These are phyloP conservation scores for Hibiscus trionum DNA, from an alignment of 345 rosid species.

Conservation along the genomic window DNA sequence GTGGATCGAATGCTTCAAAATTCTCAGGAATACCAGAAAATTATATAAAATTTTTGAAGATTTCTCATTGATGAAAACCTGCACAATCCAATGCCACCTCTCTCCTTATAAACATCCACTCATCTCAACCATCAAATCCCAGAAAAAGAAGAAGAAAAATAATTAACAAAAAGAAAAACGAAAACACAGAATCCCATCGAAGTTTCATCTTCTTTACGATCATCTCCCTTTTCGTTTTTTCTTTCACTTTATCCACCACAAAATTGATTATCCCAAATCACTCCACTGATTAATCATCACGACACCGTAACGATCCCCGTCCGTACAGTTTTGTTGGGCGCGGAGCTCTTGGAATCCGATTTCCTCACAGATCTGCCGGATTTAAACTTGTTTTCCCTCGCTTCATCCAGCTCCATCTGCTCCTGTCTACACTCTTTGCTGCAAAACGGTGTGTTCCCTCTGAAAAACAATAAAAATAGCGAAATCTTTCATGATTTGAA, in stretches of 20 bases:
- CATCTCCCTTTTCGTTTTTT: not conserved
- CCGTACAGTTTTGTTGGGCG: conserved; percentile 33
- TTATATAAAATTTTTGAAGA: too few relatives aligned
- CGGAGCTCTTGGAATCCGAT: conserved; percentile 31
- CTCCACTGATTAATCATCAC: not conserved
- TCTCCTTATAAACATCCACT: not conserved
- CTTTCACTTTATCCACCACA: not conserved
- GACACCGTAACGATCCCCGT: conserved; percentile 46
- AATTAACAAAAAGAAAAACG: not conserved
- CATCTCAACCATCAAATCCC: not conserved
- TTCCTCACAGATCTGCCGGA: conserved; percentile 47
- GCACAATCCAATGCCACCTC: too few relatives aligned
- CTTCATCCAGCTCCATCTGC: conserved; percentile 65
- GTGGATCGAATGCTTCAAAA: too few relatives aligned
- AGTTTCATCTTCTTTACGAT: not conserved
- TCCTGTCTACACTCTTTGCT: conserved; percentile 81
- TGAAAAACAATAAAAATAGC: conserved; percentile 14
- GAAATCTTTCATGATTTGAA: not conserved
- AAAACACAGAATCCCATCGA: not conserved
- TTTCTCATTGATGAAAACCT: too few relatives aligned
- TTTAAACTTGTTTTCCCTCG: conserved; percentile 41
- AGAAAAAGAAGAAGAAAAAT: not conserved
- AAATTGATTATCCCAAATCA: not conserved
- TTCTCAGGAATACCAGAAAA: too few relatives aligned
- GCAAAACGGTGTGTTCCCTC: conserved; percentile 66